Percentiles rank a stretch among this genome's conserved stretches.
Conservation (phyloP, 805 yeast species). For the Kodamaea kakaduensis region DNA sequence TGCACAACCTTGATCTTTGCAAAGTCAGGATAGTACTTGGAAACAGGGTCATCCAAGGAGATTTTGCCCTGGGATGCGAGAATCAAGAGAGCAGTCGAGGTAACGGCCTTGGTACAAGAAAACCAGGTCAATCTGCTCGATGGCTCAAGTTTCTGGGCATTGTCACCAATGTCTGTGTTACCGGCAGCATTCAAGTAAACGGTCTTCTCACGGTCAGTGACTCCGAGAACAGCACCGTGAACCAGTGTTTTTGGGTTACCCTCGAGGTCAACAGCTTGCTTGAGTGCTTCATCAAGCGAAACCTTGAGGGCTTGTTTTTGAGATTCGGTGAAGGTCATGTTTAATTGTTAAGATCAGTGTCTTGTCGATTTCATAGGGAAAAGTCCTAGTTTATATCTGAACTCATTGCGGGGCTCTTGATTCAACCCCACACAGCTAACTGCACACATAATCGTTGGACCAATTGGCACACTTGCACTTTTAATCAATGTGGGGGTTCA, state of each 20-base stretch:
- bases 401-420: no score
- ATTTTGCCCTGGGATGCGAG: conserved; percentile 30
- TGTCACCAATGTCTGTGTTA: conserved; percentile 13
- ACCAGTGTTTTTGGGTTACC: neutral
- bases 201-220: conserved; percentile 20
- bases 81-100: conserved; percentile 31
- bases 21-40: conserved; percentile 27
- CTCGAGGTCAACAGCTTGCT: neutral
- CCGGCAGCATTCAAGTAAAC: conserved; percentile 18
- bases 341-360: no score
- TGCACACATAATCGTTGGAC: no score
- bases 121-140: conserved; percentile 15
- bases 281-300: neutral
- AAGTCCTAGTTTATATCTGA: no score
- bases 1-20: conserved; percentile 20
- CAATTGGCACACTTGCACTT: no score
- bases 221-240: conserved; percentile 15
- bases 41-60: conserved; percentile 31
- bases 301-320: neutral
- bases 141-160: neutral
- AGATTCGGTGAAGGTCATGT: no score
- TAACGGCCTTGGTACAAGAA: conserved; percentile 33
- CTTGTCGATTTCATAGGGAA: no score
- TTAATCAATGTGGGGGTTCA: no score
- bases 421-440: no score